Conservation (phyloP, 441 rosid genomes). For the Manihot esculenta region DNA sequence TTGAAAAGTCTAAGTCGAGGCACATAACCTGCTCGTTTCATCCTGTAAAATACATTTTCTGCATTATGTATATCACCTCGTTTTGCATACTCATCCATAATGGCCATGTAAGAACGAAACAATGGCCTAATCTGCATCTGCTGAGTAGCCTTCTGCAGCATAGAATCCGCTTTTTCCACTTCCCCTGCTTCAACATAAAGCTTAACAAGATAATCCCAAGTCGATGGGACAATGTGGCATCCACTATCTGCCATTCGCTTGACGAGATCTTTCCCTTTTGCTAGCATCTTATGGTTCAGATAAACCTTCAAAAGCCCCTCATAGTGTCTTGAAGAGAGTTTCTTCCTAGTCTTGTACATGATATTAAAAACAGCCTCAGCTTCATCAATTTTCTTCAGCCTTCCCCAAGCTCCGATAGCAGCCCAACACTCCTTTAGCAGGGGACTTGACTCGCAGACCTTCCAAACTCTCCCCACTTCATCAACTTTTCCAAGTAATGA, state of each 20-base stretch:
- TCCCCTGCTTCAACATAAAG: slow-evolving; percentile 83
- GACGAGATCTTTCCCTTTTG: slow-evolving; percentile 68
- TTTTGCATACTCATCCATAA: slow-evolving; percentile 74
- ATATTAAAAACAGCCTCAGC: slow-evolving; percentile 66
- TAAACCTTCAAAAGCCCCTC: slow-evolving; percentile 62
- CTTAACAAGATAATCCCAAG: slow-evolving; percentile 79
- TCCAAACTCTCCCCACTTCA: slow-evolving; percentile 79
- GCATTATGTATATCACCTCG: slow-evolving; percentile 77
- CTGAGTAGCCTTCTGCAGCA: slow-evolving; percentile 59
- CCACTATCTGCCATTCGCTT: slow-evolving; percentile 73
- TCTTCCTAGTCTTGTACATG: slow-evolving; percentile 41
- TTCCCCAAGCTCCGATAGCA: slow-evolving; percentile 82
- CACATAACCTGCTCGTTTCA: slow-evolving; percentile 73
- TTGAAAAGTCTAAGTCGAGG: slow-evolving; percentile 61
- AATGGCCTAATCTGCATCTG: slow-evolving; percentile 54
- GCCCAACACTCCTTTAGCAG: slow-evolving; percentile 46
- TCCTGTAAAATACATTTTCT: slow-evolving; percentile 68
- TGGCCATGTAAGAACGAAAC: slow-evolving; percentile 53
- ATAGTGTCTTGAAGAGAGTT: slow-evolving; percentile 48
- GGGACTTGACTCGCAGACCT: slow-evolving; percentile 58
- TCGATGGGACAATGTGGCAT: slow-evolving; percentile 56
- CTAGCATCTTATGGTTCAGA: slow-evolving; percentile 62
- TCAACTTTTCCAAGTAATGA: slow-evolving; percentile 68
- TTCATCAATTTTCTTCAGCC: slow-evolving; percentile 53
- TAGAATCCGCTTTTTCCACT: slow-evolving; percentile 73